These are phyloP conservation scores for Globisporangium viniferum DNA, from an alignment of 352 stramenopile species.

Conservation along the genomic window DNA sequence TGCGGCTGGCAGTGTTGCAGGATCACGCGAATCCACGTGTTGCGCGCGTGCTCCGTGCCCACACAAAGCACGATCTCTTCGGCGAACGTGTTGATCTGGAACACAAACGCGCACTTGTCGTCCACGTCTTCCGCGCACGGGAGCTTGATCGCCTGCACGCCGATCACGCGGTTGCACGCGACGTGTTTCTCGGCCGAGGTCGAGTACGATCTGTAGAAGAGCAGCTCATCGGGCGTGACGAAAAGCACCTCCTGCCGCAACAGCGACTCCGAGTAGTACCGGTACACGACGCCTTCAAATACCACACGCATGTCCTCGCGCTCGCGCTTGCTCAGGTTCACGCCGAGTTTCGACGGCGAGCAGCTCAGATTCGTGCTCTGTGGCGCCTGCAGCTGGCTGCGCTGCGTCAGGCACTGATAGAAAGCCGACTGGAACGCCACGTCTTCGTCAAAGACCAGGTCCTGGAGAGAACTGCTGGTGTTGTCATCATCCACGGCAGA, in stretches of 20 bases:
- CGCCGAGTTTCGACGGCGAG: slow-evolving; percentile 54
- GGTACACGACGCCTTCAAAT: slow-evolving; percentile 72
- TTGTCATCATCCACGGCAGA: background rate
- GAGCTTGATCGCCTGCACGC: slow-evolving; percentile 34
- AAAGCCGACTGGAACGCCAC: slow-evolving; percentile 48
- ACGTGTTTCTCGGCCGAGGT: slow-evolving; percentile 54
- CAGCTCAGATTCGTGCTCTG: slow-evolving; percentile 33
- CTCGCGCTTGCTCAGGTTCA: slow-evolving; percentile 64
- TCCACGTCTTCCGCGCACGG: slow-evolving; percentile 20
- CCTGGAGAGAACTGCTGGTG: background rate
- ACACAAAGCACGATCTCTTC: slow-evolving; percentile 79
- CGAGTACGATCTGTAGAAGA: slow-evolving; percentile 71
- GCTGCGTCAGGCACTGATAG: slow-evolving; percentile 57
- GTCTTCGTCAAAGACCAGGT: slow-evolving; percentile 16
- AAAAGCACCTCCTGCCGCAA: slow-evolving; percentile 77
- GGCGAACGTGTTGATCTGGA: slow-evolving; percentile 71
- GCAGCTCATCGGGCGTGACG: slow-evolving; percentile 47
- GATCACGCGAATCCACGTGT: slow-evolving; percentile 64
- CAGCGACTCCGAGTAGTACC: slow-evolving; percentile 53
- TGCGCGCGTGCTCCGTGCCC: slow-evolving; percentile 49
- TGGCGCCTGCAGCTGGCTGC: slow-evolving; percentile 44
- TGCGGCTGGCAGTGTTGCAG: slow-evolving; percentile 50
- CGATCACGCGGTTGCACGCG: slow-evolving; percentile 41
- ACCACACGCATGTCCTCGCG: slow-evolving; percentile 49
- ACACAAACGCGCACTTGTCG: slow-evolving; percentile 38